Conservation (phyloP, 1,284 basidiomycete genomes). For the Apiotrichum akiyoshidainum region DNA sequence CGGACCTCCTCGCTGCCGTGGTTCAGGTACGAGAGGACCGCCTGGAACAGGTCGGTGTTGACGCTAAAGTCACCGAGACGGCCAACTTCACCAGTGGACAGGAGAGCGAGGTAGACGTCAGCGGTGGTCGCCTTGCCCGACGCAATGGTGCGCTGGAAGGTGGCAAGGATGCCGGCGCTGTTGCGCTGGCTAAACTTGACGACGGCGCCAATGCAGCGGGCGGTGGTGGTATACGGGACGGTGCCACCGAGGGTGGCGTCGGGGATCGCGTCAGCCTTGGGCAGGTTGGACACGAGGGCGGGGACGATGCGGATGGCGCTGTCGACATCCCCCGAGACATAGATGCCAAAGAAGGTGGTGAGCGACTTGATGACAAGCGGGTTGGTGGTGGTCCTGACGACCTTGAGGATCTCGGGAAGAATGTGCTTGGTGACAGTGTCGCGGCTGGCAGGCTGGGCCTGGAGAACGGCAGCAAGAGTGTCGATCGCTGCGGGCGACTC, state of each 20-base stretch:
- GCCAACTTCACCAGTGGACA: slow-evolving; percentile 85
- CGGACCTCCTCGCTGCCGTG: slow-evolving; percentile 78
- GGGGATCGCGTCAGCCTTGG: slow-evolving; percentile 29
- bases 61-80: slow-evolving; percentile 78
- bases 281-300: slow-evolving; percentile 55
- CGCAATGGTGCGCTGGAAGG: slow-evolving; percentile 73
- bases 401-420: slow-evolving; percentile 64
- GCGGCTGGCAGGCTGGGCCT: slow-evolving; percentile 67
- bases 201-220: slow-evolving; percentile 76
- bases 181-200: slow-evolving; percentile 66
- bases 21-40: slow-evolving; percentile 69
- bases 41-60: slow-evolving; percentile 69
- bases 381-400: slow-evolving; percentile 74
- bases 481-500: slow-evolving; percentile 72
- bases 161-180: slow-evolving; percentile 72
- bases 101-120: slow-evolving; percentile 72
- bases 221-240: slow-evolving; percentile 61
- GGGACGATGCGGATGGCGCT: slow-evolving; percentile 75
- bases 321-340: slow-evolving; percentile 77
- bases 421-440: slow-evolving; percentile 68
- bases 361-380: slow-evolving; percentile 71
- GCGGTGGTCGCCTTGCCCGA: slow-evolving; percentile 64
- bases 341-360: slow-evolving; percentile 70
- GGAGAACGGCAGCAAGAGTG: slow-evolving; percentile 67
- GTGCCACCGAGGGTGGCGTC: slow-evolving; percentile 47